Conservation (phyloP, 2,329 filamentous ascomycete genomes). For the Phaeomoniella chlamydospora region DNA sequence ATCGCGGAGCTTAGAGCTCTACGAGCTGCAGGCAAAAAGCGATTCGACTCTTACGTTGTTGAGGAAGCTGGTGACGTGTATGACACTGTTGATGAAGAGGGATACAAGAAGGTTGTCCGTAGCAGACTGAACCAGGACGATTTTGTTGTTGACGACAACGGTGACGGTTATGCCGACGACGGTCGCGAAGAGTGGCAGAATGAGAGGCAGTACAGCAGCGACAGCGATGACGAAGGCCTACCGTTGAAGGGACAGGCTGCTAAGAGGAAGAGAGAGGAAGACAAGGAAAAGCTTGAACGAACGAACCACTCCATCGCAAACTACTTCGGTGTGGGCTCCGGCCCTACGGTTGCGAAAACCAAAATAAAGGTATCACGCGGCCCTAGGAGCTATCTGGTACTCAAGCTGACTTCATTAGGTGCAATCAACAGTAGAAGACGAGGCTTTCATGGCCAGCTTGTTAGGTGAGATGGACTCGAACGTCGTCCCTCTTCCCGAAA, state of each 20-base stretch:
- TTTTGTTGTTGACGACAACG: conserved; percentile 97
- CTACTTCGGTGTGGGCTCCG: conserved; percentile 73
- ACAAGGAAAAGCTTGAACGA: conserved; percentile 70
- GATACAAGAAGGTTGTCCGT: conserved; percentile 91
- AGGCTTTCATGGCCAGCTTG: conserved; percentile 71
- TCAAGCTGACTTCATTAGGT: conserved; percentile 6
- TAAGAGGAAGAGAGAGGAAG: conserved; percentile 79
- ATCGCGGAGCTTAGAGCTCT: conserved; percentile 69
- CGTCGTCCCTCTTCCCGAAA: conserved; percentile 38
- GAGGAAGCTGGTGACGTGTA: conserved; percentile 75
- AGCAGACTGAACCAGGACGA: conserved; percentile 84
- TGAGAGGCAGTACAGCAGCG: conserved; percentile 46
- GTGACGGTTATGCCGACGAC: conserved; percentile 91
- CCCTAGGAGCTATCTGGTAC: background rate
- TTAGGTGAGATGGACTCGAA: conserved; percentile 82
- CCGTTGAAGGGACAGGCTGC: conserved; percentile 46
- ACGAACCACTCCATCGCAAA: conserved; percentile 86
- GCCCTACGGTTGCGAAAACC: conserved; percentile 41
- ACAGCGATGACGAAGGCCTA: conserved; percentile 65
- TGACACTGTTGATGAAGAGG: conserved; percentile 91
- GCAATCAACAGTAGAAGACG: conserved; percentile 67
- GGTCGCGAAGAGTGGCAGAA: conserved; percentile 90
- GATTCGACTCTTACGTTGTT: conserved; percentile 73
- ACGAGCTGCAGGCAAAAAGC: conserved; percentile 80
- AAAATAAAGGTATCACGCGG: conserved; percentile 61